Conservation (phyloP, 805 yeast genomes). For the Yueomyces sp. region DNA sequence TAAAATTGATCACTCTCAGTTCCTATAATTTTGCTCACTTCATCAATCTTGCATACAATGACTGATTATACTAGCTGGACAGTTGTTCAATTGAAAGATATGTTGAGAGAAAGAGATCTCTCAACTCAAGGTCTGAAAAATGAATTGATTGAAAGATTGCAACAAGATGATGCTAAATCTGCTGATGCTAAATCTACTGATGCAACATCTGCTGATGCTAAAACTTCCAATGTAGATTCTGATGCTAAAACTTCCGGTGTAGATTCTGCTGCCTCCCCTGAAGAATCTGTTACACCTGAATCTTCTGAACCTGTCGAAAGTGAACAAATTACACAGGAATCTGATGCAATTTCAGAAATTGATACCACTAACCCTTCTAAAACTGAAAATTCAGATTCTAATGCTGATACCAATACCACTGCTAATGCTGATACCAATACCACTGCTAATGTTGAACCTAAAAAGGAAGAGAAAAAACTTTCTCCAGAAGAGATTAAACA, state of each 20-base stretch:
- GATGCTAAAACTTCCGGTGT: slow-evolving; percentile 8
- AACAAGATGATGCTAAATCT: slow-evolving; percentile 7
- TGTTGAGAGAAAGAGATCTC: slow-evolving; percentile 53
- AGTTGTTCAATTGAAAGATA: slow-evolving; percentile 74
- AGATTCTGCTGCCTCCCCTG: slow-evolving; percentile 7
- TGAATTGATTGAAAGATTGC: slow-evolving; percentile 52
- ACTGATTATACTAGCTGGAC: slow-evolving; percentile 49
- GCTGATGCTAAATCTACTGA: slow-evolving; percentile 1
- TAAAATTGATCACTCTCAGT: too few relatives aligned
- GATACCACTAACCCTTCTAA: slow-evolving; percentile 2
- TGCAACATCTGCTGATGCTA: not conserved
- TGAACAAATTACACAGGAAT: not conserved
- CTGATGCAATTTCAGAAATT: not conserved
- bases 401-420: not conserved
- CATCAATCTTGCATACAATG: slow-evolving; percentile 21
- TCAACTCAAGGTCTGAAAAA: slow-evolving; percentile 68
- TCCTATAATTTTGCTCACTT: too few relatives aligned
- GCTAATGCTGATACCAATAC: slow-evolving; percentile 1
- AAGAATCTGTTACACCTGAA: too few relatives aligned
- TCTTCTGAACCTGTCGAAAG: too few relatives aligned
- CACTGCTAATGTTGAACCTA: slow-evolving; percentile 2
- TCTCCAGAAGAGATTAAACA: slow-evolving; percentile 61
- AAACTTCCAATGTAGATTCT: not conserved
- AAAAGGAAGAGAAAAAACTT: slow-evolving; percentile 19
- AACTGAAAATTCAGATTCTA: not conserved